Evolutionary conservation across 2,329 filamentous ascomycete genomes (phyloP).

Genomic region (Chaetomiaceae sp.): DNA sequence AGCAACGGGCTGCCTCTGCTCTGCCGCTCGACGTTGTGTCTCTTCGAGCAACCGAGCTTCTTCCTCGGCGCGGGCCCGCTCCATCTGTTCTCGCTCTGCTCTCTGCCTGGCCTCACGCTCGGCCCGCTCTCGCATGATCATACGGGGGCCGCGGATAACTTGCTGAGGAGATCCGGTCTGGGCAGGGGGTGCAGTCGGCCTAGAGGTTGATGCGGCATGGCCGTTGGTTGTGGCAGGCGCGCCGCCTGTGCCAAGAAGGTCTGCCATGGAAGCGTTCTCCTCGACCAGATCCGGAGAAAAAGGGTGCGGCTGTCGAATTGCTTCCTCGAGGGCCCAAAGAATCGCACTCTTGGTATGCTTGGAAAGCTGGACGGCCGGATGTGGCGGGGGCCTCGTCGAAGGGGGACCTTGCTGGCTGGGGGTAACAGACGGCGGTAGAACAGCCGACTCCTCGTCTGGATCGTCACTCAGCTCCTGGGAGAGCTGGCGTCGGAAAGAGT

Average conservation of each 20-base stretch:
- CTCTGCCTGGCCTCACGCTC: constrained; percentile 69
- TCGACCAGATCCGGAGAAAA: constrained; percentile 83
- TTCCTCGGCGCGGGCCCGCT: constrained; percentile 54
- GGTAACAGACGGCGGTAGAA: constrained; percentile 32
- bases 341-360: constrained; percentile 84
- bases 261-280: constrained; percentile 89
- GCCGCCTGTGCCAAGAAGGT: constrained; percentile 60
- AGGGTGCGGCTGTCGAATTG: constrained; percentile 72
- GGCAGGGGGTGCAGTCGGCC: constrained; percentile 45
- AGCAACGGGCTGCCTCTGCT: constrained; percentile 56
- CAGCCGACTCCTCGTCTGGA: constrained; percentile 35
- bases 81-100: constrained; percentile 61
- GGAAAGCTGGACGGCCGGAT: constrained; percentile 63
- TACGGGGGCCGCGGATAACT: constrained; percentile 76
- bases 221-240: constrained; percentile 52
- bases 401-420: constrained; percentile 30
- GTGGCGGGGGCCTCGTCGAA: constrained; percentile 36
- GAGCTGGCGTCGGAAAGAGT: constrained; percentile 34
- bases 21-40: constrained; percentile 47
- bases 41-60: constrained; percentile 54
- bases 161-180: constrained; percentile 51
- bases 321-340: constrained; percentile 87
- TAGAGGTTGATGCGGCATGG: constrained; percentile 44
- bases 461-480: constrained; percentile 49
- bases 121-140: constrained; percentile 84